Evolutionary conservation across 495 filamentous ascomycete genomes (phyloP), one percentile per base, ranked within the genome.

Genomic region (Melanomma pulvis-pyrius): DNA sequence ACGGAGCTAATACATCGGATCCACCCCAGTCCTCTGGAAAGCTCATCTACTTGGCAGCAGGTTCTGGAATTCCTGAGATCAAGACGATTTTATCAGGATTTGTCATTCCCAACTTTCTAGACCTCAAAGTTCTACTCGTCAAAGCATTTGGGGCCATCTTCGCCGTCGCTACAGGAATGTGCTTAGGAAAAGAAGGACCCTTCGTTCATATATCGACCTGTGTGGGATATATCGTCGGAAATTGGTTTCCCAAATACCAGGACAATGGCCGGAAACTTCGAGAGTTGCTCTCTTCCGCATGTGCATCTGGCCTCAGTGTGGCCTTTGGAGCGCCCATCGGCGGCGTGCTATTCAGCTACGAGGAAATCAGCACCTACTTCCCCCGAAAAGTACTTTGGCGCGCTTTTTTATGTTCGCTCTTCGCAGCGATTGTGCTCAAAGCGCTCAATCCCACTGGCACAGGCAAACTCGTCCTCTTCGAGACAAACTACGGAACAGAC

Each of bases 301-400:
- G 82, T 63, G 83, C 83, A 1, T 74, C 83, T 2, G 83, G 82
- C 17, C 73, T 86, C 25, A 82, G 79, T 22, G 83, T 84, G n/a
- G 83, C 83, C 8, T 86, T 86, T 65, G 83, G 83, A 12, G 83
- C 83, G n/a, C 83, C 83, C 1, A 84, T 85, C 34, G 84, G 83
- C 5, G 82, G 83, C 26, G 83, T 86, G 4, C 73, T 86, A 2
- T 86, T 86, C 71, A 80, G 78, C 53, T 86, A 86, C 64, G 75
- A 78, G 74, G 81, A 83, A 74, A 82, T 83, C 61, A 80, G 77
- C 70, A 82, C 80, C 13, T 81, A 84, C 56, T 86, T 86, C 55
- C 84, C 83, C 1, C 75, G 82, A 9, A 80, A 81, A 65, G 82
- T 84, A 9, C 78, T 86, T 19, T 86, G 82, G 83, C 71, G 80